Conservation (phyloP, 192 early-diverging fungal species). For the Coemansia sp. region DNA sequence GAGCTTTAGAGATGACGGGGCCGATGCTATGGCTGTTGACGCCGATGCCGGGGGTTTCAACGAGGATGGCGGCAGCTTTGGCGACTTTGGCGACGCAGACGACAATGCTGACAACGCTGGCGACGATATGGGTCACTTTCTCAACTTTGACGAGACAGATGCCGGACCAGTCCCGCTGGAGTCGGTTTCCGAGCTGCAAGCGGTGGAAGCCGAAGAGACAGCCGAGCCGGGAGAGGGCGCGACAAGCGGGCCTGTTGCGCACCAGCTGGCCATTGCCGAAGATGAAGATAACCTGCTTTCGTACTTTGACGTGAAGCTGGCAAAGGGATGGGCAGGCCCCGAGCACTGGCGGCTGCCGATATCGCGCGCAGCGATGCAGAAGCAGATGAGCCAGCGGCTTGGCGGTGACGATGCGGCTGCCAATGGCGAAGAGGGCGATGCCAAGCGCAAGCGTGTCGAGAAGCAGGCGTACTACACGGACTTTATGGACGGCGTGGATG, state of each 20-base stretch:
- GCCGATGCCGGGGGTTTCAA: background rate
- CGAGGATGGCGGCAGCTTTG: conserved; percentile 16
- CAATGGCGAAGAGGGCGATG: conserved; percentile 28
- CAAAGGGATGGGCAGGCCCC: conserved; percentile 89
- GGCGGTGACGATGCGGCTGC: conserved; percentile 17
- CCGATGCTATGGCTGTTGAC: conserved; percentile 16
- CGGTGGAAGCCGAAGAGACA: conserved; percentile 28
- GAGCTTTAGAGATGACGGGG: conserved; percentile 52
- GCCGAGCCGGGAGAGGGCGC: conserved; percentile 20
- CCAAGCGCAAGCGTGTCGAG: conserved; percentile 55
- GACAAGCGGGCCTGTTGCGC: conserved; percentile 12
- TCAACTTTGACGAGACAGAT: conserved; percentile 48
- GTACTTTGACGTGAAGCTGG: conserved; percentile 84
- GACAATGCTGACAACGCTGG: conserved; percentile 30
- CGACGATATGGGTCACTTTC: conserved; percentile 44
- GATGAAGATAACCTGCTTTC: conserved; percentile 71
- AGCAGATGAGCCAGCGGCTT: conserved; percentile 28
- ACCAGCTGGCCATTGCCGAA: conserved; percentile 44
- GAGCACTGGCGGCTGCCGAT: conserved; percentile 82
- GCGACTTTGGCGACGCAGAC: conserved; percentile 20
- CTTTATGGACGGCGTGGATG: conserved; percentile 63
- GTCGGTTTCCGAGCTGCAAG: conserved; percentile 40
- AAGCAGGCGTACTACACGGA: conserved; percentile 59
- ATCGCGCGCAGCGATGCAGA: conserved; percentile 45
- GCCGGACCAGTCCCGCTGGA: conserved; percentile 44